phyloP scores from a whole-genome alignment of 768 basidiomycete species.

The Ramaria sp. region DNA sequence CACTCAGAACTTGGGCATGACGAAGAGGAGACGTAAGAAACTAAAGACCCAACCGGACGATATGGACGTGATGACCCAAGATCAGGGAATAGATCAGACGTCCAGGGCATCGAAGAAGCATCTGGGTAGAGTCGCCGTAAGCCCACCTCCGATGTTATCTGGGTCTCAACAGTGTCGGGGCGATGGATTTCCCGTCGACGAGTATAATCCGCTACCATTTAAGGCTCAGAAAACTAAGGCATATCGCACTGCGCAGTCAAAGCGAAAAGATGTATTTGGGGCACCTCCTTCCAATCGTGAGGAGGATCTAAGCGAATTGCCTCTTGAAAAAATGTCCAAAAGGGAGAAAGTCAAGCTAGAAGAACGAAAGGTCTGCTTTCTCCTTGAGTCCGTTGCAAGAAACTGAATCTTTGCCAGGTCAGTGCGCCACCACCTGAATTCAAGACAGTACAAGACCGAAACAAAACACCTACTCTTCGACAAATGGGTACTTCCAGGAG shows the following conservation, averaged over 20 bases:
- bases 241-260: not conserved
- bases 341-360: not conserved
- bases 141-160: no score
- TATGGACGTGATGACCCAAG: not conserved
- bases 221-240: no score
- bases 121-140: no score
- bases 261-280: not conserved
- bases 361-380: not conserved
- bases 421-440: not conserved
- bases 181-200: no score
- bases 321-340: not conserved
- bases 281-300: no score
- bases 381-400: not conserved
- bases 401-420: not conserved
- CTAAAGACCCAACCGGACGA: not conserved
- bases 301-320: not conserved
- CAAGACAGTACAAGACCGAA: not conserved
- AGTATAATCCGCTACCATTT: no score
- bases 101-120: no score
- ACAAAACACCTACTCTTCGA: not conserved
- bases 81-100: no score
- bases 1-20: not conserved
- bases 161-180: no score
- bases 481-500: no score
- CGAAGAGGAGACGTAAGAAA: not conserved